A percentile compares a stretch with the other conserved stretches of the same genome.
Evolutionary conservation across 306 rosid species (phyloP).

Genomic region (Mimosa pudica): DNA sequence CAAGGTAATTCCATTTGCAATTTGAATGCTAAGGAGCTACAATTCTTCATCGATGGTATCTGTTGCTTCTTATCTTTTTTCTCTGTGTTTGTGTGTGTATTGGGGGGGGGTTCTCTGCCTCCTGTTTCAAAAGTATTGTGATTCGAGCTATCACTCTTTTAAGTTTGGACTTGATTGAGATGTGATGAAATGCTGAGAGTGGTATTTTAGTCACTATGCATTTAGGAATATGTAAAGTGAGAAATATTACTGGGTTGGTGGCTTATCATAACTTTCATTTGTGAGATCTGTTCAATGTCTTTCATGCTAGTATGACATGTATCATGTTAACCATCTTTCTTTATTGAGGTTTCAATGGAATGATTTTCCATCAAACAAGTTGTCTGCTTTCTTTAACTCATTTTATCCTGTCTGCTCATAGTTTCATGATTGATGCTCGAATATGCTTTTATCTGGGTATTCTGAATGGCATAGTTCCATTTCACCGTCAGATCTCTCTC

Average conservation of each 20-base stretch:
- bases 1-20: conserved; percentile 52
- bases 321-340: not conserved
- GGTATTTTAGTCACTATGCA: conserved; percentile 1
- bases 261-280: not conserved
- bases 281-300: conserved; percentile 3
- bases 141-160: not conserved
- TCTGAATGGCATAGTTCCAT: conserved; percentile 15
- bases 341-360: not conserved
- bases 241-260: not conserved
- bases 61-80: conserved; percentile 6
- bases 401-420: not conserved
- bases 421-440: conserved; percentile 11
- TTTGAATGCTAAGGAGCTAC: not conserved
- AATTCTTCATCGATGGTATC: not conserved
- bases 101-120: not conserved
- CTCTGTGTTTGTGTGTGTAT: not conserved
- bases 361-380: not conserved
- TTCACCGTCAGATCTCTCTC: not conserved
- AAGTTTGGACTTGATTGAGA: not conserved
- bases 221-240: conserved; percentile 11
- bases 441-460: conserved; percentile 14
- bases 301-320: not conserved
- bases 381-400: no score
- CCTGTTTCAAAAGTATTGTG: not conserved
- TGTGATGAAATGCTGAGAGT: not conserved